A percentile compares a stretch with the other conserved stretches of the same genome.
Evolutionary conservation across 345 rosid species (phyloP).

Genomic region (Sonneratia caseolaris): DNA sequence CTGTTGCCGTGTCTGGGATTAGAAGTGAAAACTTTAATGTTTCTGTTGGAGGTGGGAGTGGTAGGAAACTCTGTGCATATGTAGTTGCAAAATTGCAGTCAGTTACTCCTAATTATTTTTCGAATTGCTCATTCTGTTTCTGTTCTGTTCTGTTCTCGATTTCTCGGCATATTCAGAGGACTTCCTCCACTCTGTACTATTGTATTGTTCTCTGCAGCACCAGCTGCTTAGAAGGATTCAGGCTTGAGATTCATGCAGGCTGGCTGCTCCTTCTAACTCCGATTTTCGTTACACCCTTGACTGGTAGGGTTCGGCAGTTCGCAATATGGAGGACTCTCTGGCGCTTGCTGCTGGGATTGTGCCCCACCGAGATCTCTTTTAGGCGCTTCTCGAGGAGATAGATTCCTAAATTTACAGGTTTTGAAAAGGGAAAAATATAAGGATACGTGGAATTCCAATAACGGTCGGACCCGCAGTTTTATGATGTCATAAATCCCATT

Average conservation of each 20-base stretch:
- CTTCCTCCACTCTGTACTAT: background rate
- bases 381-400: too few species aligned
- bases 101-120: background rate
- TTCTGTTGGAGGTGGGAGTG: background rate
- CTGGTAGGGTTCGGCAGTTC: too few species aligned
- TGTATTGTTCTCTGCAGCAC: background rate
- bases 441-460: too few species aligned
- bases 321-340: too few species aligned
- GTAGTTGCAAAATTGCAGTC: background rate
- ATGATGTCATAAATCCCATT: too few species aligned
- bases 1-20: background rate
- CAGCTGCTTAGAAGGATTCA: background rate
- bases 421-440: too few species aligned
- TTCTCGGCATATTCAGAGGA: background rate
- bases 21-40: background rate
- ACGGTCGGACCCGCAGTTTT: too few species aligned
- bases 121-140: background rate
- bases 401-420: too few species aligned
- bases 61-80: background rate
- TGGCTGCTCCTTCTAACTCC: background rate
- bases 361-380: too few species aligned
- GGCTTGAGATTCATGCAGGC: constrained; percentile 12
- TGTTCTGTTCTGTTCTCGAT: too few species aligned
- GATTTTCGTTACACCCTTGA: background rate
- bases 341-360: too few species aligned